Conservation (phyloP, 2,329 filamentous ascomycete genomes). For the Exophiala oligosperma region DNA sequence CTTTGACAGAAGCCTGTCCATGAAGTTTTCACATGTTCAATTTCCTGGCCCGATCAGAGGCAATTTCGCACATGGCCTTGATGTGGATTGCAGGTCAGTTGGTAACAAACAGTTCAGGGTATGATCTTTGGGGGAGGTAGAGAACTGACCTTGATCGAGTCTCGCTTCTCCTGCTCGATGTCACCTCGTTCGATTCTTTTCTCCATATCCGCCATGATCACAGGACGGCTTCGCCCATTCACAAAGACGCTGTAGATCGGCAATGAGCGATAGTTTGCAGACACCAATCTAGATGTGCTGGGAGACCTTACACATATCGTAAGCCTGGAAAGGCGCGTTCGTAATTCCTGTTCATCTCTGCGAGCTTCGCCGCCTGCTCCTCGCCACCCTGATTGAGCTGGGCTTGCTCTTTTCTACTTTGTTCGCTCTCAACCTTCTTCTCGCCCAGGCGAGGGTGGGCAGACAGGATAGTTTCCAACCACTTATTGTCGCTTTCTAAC, state of each 20-base stretch:
- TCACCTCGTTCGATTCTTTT: conserved; percentile 69
- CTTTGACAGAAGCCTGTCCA: no score
- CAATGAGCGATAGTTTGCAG: neutral
- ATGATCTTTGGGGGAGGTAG: no score
- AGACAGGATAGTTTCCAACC: conserved; percentile 71
- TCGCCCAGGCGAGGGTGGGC: conserved; percentile 83
- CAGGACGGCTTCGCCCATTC: conserved; percentile 70
- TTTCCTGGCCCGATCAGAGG: conserved; percentile 73
- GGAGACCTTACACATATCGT: conserved; percentile 67
- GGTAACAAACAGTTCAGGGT: neutral
- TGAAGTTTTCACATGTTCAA: conserved; percentile 35
- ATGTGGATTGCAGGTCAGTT: no score
- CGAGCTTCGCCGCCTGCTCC: conserved; percentile 57
- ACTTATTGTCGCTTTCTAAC: conserved; percentile 52
- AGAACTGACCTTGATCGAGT: conserved; percentile 66
- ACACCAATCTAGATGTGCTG: neutral
- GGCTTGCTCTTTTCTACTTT: conserved; percentile 80
- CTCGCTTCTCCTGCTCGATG: conserved; percentile 65
- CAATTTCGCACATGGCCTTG: conserved; percentile 90
- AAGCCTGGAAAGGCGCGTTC: conserved; percentile 79
- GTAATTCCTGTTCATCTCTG: conserved; percentile 71
- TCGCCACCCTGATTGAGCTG: conserved; percentile 59
- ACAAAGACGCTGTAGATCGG: conserved; percentile 68
- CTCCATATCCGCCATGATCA: conserved; percentile 82
- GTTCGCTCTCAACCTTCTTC: conserved; percentile 76